Base-by-base conservation (phyloP, 1,139 yeast species). In the Pichia sp. region DNA sequence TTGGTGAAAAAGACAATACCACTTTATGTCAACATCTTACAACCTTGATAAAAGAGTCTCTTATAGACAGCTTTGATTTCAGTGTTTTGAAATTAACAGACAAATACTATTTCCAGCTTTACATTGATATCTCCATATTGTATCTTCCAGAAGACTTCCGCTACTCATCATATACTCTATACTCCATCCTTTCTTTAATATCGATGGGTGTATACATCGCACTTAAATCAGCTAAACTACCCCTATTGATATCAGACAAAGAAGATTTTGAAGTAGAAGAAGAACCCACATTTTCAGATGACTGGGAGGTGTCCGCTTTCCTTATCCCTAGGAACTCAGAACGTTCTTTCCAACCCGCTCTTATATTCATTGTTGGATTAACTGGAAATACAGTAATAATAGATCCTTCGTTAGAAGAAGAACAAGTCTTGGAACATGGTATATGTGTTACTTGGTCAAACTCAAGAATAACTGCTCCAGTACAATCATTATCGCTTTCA, bases 281-380 rank as follows among this genome's bases (percentile, higher is more conserved):
- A 69, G 84, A 88, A 60, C 98, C 98, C 1, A 88, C 90, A 0
- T 92, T 92, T 66, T 85, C 92, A 47, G 97, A 90, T 64, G 96
- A 84, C 67, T 92, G 87, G 93, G 86, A 77, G 64, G 76, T 74
- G 60, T 81, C 85, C 38, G 75, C 64, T 54, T 76, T 68, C 47
- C 70, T 87, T 41, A 74, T 79, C 47, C 65, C 71, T 7, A 64
- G 66, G 44, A 65, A 65, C 30, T 47, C 63, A 1, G 54, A 55
- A 0, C 19, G 26, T 8, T 11, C 45, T 3, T 81, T 81, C 70
- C 76, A 77, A 50, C 95, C 96, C 1, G 96, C 97, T 0, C 72
- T 92, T 29, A 74, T 88, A 47, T 81, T 92, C 59, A 80, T 92
- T 0, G 70, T 88, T 45, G 96, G 96, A 0, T 76, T 87, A 2